Base-by-base conservation (phyloP, 768 basidiomycete genomes). In the Mycena indigotica region DNA sequence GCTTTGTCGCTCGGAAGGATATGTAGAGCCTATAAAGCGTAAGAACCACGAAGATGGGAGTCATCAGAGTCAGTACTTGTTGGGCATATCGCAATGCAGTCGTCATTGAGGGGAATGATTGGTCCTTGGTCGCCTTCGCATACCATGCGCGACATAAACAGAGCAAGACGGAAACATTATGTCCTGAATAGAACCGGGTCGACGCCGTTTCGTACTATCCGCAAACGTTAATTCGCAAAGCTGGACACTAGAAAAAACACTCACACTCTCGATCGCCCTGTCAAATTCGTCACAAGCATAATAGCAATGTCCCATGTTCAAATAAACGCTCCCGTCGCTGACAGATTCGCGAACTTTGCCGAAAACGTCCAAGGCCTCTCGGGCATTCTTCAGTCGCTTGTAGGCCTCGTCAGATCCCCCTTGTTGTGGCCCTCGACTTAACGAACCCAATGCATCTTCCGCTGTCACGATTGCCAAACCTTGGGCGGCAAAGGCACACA, bases 241-340 rank as follows among this genome's bases (percentile, higher is more conserved):
- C 23, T 28, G 25, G 53, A 32, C 38, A 38, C 32, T 4, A 21
- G 17, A 48, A 3, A 50, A 4, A 50, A 28, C 2, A 78, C 86
- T 70, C 69, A 97, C 96, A 66, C 92, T 91, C 72, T 99, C 95
- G 61, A 98, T 95, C 1, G 97, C 96, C 49, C 91, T 82, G 62
- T 98, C 96, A 69, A 88, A 97, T 69, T 99, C 96, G 57, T 97
- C 96, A 50, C 93, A 81, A 19, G 86, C 83, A 67, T 93, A 96
- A 69, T 95, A 91, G 66, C 95, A 97, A 67, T 98, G 97, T 0
- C 95, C 97, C 80, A 98, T 95, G 70, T 99, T 99, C 67, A 93
- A 79, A 67, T 95, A 94, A 3, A 97, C 94, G 57, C 90, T 90
- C 5, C 91, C 93, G 56, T 83, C 80, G 56, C 84, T 83, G 52